These are phyloP conservation scores for Botrytis aclada DNA, from an alignment of 2,329 filamentous ascomycete species.

Conservation along the genomic window DNA sequence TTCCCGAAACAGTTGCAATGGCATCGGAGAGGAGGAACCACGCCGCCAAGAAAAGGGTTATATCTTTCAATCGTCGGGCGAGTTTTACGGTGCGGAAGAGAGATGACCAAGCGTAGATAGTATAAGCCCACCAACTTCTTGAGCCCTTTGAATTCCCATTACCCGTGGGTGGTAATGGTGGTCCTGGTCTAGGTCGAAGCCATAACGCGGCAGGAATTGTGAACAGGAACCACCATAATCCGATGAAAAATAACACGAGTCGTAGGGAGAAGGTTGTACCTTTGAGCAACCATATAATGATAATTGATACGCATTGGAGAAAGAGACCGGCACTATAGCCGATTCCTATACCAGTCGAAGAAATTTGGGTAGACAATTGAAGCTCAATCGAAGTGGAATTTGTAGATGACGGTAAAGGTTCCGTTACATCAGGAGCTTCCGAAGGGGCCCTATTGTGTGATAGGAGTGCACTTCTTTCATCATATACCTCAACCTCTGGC, in stretches of 20 bases:
- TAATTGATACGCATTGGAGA: constrained; percentile 76
- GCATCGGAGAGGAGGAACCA: constrained; percentile 96
- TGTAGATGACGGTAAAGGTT: constrained; percentile 42
- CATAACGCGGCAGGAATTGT: constrained; percentile 85
- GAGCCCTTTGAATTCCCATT: constrained; percentile 25
- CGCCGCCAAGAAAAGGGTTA: constrained; percentile 74
- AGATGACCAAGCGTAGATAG: constrained; percentile 80
- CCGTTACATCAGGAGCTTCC: constrained; percentile 23
- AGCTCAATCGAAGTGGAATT: constrained; percentile 64
- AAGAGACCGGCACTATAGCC: constrained; percentile 86
- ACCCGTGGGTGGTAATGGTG: constrained; percentile 57
- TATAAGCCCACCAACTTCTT: constrained; percentile 62
- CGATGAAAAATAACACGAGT: constrained; percentile 81
- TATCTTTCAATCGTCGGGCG: constrained; percentile 67
- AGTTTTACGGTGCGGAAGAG: constrained; percentile 75
- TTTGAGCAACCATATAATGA: constrained; percentile 68
- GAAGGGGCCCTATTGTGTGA: neutral
- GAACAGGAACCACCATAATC: constrained; percentile 90
- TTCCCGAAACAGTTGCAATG: constrained; percentile 89
- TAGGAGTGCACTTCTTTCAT: constrained; percentile 50
- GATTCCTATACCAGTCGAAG: constrained; percentile 87
- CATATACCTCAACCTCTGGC: constrained; percentile 32
- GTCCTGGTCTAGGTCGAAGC: constrained; percentile 84
- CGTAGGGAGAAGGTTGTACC: constrained; percentile 83
- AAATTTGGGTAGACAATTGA: constrained; percentile 83